Conservation (phyloP, 169 alveolate genomes). For the Eimeria sp. region DNA sequence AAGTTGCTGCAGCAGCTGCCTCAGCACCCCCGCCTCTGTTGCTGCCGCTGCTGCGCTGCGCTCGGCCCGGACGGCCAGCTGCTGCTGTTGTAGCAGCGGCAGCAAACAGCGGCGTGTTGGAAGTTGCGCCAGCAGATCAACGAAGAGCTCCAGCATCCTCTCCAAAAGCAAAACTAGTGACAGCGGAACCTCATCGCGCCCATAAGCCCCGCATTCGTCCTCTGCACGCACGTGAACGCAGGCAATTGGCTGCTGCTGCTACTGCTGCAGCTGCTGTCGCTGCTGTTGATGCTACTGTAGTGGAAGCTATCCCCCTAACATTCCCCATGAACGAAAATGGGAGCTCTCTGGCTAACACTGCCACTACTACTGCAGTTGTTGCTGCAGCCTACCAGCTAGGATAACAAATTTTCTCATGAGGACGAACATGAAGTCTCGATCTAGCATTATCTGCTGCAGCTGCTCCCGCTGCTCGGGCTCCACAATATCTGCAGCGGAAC, state of each 20-base stretch:
- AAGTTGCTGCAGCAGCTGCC: slow-evolving; percentile 68
- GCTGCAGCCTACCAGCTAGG: no score
- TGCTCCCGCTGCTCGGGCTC: neutral
- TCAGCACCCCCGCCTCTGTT: neutral
- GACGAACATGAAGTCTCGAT: slow-evolving; percentile 23
- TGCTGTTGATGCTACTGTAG: neutral
- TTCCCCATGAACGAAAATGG: no score
- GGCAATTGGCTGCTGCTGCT: neutral
- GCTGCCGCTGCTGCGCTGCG: neutral
- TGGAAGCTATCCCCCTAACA: no score
- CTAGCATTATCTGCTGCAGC: neutral
- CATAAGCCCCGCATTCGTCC: neutral
- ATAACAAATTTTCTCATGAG: slow-evolving; percentile 23
- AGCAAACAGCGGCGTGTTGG: slow-evolving; percentile 85
- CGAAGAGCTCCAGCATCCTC: slow-evolving; percentile 84
- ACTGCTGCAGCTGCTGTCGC: neutral
- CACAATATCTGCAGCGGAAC: neutral
- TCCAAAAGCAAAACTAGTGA: neutral
- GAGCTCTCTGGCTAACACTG: no score
- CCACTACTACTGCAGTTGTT: no score
- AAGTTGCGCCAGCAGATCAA: slow-evolving; percentile 85
- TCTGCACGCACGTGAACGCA: neutral
- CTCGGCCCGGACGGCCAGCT: slow-evolving; percentile 77
- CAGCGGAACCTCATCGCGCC: slow-evolving; percentile 33
- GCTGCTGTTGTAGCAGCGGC: slow-evolving; percentile 85